Evolutionary conservation across 192 early-diverging fungal species (phyloP).

Genomic region (Piromyces finnis): DNA sequence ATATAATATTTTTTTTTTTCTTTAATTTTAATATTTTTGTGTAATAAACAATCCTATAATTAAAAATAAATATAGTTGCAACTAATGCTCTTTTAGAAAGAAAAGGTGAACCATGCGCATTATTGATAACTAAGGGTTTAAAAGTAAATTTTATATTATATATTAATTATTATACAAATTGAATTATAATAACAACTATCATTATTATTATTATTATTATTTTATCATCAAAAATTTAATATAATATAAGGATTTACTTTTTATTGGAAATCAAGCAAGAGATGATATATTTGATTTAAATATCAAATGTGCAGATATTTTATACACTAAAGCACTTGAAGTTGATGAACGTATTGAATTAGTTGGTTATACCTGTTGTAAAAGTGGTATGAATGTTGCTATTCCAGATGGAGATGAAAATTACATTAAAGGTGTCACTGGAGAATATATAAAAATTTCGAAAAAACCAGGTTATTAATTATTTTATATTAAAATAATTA

Average conservation of each 20-base stretch:
- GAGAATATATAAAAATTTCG: conserved; percentile 65
- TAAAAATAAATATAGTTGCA: not conserved
- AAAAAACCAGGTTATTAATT: conserved; percentile 28
- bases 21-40: no score
- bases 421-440: conserved; percentile 56
- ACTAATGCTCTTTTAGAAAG: conserved; percentile 38
- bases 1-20: no score
- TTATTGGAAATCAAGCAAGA: conserved; percentile 78
- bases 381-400: conserved; percentile 7
- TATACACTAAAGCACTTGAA: conserved; percentile 61
- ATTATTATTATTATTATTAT: no score
- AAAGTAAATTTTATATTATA: no score
- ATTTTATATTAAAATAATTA: no score
- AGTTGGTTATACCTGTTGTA: conserved; percentile 48
- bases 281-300: conserved; percentile 88
- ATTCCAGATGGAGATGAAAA: conserved; percentile 17
- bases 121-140: conserved; percentile 86
- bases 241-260: conserved; percentile 46
- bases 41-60: no score
- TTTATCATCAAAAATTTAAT: no score
- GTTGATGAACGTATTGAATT: conserved; percentile 77
- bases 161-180: no score
- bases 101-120: conserved; percentile 71
- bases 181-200: no score
- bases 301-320: conserved; percentile 66